Base-by-base conservation (phyloP, 2,329 filamentous ascomycete genomes). In the Xylariomycetidae sp. region DNA sequence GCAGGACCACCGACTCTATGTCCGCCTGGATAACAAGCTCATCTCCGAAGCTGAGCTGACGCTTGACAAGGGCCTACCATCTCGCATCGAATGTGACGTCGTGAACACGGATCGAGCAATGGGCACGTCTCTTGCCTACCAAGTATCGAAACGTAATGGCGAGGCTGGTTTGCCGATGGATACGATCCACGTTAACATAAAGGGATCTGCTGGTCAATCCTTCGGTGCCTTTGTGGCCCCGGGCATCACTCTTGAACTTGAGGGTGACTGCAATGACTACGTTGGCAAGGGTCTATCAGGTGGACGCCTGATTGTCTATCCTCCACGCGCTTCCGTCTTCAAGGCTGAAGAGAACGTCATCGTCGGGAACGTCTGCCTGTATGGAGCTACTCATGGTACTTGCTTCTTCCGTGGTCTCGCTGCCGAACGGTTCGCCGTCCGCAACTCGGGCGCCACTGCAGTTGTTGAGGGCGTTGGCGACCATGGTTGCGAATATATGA, bases 401-500 rank as follows among this genome's bases (percentile, higher is more conserved):
- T 93, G 85, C 66, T 96, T 87, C 79, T 95, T 96, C 86, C 85
- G 90, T 44, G 90, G 90, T 74, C 79, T 95, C 42, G 90, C 90
- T 54, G 90, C 90, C 25, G 90, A 96, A 70, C 85, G 90, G 54
- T 96, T 96, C 60, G 89, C 88, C 42, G 90, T 96, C 46, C 84
- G 90, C 49, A 96, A 96, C 70, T 95, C 90, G 1, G 90, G 90
- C 65, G 90, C 86, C 31, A 94, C 82, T 18, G 88, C 90, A n/a
- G 85, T 96, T 45, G 89, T 95, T 42, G 90, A 96, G 64, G 90
- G 90, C 65, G 77, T 94, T 46, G 90, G 90, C 71, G 90, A 96
- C 61, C 90, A 96, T 59, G 85, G 87, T 43, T 95, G 89, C 58
- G 90, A 96, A 72, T 96, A 96, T 75, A 96, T 96, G 90, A 95